These are phyloP conservation scores for Corylus americana DNA, from an alignment of 306 rosid species.

Conservation along the genomic window DNA sequence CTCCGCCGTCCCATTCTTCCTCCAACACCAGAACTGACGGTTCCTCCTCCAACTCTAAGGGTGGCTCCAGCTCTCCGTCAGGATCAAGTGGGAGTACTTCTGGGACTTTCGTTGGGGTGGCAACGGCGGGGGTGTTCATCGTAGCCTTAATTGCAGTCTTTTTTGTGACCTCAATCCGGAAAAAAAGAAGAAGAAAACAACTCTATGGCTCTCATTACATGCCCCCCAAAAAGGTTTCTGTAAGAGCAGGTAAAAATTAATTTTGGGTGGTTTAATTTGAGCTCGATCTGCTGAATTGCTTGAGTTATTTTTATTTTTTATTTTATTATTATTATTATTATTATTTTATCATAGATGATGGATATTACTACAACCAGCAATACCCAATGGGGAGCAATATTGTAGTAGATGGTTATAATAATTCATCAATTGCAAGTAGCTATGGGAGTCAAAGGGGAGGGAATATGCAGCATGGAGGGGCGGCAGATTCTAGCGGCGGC, in stretches of 20 bases:
- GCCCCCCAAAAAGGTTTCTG: constrained; percentile 33
- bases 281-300: neutral
- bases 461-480: constrained; percentile 21
- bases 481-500: constrained; percentile 38
- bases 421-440: constrained; percentile 26
- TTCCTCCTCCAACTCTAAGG: neutral
- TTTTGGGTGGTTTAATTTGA: neutral
- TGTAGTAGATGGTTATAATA: constrained; percentile 35
- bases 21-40: neutral
- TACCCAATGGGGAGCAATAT: constrained; percentile 32
- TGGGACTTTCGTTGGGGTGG: constrained; percentile 38
- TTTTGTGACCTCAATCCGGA: constrained; percentile 23
- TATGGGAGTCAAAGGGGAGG: constrained; percentile 47
- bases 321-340: neutral
- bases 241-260: constrained; percentile 42
- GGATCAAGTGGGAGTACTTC: constrained; percentile 10
- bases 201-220: constrained; percentile 26
- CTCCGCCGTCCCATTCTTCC: constrained; percentile 20
- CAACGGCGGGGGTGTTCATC: constrained; percentile 47
- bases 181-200: constrained; percentile 34
- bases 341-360: constrained; percentile 38
- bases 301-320: constrained; percentile 19
- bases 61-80: constrained; percentile 1
- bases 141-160: constrained; percentile 43
- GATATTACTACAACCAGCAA: constrained; percentile 46